These are phyloP conservation scores for Xylaria multiplex DNA, from an alignment of 2,329 filamentous ascomycete species.

Conservation along the genomic window DNA sequence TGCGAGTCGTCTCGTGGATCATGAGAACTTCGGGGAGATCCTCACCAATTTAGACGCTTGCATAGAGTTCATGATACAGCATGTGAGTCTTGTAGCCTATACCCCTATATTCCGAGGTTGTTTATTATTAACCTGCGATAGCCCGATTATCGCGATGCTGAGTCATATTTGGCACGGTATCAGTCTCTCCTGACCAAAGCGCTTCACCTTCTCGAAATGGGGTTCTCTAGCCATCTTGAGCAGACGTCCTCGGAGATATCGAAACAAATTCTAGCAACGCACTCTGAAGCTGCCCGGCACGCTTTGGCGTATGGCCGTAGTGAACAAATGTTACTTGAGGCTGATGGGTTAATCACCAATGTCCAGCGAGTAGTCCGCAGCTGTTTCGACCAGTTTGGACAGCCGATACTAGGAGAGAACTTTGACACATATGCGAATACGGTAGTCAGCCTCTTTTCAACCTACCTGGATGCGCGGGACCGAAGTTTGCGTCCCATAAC, in stretches of 20 bases:
- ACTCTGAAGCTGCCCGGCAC: constrained; percentile 68
- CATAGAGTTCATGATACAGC: constrained; percentile 88
- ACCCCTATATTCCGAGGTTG: background rate
- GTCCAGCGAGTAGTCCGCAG: constrained; percentile 62
- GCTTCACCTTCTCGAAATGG: constrained; percentile 69
- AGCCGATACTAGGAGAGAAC: constrained; percentile 56
- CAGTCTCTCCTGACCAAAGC: constrained; percentile 78
- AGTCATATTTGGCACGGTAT: constrained; percentile 88
- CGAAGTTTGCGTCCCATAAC: constrained; percentile 63
- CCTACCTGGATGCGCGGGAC: constrained; percentile 64
- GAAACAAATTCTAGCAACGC: constrained; percentile 63
- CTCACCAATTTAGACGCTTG: constrained; percentile 88
- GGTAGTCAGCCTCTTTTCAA: constrained; percentile 63
- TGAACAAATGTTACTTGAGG: constrained; percentile 66
- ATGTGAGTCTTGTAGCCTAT: constrained; percentile 65
- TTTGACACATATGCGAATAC: constrained; percentile 65
- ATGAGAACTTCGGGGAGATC: constrained; percentile 87
- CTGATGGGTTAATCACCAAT: constrained; percentile 66
- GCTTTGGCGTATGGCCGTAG: constrained; percentile 70
- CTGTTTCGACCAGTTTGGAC: constrained; percentile 64
- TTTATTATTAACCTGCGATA: constrained; percentile 50
- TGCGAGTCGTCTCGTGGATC: constrained; percentile 84
- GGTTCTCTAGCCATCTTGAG: constrained; percentile 63
- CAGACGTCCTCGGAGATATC: constrained; percentile 65
- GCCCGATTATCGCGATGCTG: constrained; percentile 86